A percentile compares a stretch with the other conserved stretches of the same genome.
Evolutionary conservation across 2,329 filamentous ascomycete species (phyloP).

Genomic region (Aspergillus fructus): DNA sequence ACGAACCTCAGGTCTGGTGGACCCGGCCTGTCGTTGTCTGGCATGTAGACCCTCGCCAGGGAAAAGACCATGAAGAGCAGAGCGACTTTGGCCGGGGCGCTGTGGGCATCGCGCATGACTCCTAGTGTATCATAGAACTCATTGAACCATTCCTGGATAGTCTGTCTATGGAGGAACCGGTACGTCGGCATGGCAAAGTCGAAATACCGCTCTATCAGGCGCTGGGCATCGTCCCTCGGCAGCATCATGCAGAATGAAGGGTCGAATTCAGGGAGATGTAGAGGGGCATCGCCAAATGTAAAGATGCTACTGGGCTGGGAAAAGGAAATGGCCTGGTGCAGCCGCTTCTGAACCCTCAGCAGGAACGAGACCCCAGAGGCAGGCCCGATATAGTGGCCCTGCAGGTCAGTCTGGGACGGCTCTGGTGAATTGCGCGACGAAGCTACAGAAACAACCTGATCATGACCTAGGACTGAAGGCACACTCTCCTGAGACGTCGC

Average conservation of each 20-base stretch:
- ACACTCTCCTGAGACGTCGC: not conserved
- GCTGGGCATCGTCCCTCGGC: constrained; percentile 26
- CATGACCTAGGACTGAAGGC: not conserved
- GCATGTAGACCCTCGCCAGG: constrained; percentile 1
- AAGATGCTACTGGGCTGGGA: constrained; percentile 13
- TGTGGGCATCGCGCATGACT: constrained; percentile 40
- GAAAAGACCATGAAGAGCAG: constrained; percentile 13
- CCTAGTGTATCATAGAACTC: constrained; percentile 44
- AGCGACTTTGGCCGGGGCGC: constrained; percentile 35
- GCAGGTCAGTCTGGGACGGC: constrained; percentile 16
- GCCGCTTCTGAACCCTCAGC: constrained; percentile 19
- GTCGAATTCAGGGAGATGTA: constrained; percentile 43
- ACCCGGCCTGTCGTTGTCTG: constrained; percentile 2
- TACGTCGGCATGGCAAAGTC: constrained; percentile 48
- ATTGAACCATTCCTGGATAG: constrained; percentile 44
- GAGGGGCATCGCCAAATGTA: constrained; percentile 42
- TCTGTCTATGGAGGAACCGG: constrained; percentile 46
- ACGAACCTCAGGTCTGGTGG: not conserved
- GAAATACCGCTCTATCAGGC: constrained; percentile 42
- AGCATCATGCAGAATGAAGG: constrained; percentile 46
- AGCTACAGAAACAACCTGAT: not conserved
- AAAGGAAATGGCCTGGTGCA: constrained; percentile 10
- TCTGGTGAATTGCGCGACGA: constrained; percentile 7
- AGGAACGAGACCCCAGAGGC: constrained; percentile 24
- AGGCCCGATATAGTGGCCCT: constrained; percentile 24